Conservation (phyloP, 2,329 filamentous ascomycete species). For the Berkeleyomyces rouxiae region DNA sequence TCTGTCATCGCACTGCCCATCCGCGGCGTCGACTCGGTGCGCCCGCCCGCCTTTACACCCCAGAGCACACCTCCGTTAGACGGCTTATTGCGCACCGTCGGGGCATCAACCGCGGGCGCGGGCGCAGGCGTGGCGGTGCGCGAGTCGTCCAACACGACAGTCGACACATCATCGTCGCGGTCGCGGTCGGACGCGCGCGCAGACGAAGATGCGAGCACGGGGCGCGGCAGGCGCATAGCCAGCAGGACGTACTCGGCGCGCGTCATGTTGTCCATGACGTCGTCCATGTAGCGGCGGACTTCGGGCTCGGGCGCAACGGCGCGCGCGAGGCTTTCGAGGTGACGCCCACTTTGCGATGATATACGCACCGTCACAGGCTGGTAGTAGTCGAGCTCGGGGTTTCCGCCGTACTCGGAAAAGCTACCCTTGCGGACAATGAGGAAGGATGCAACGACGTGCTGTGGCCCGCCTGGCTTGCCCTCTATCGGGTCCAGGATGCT, state of each 20-base stretch:
- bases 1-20: conserved; percentile 14
- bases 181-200: conserved; percentile 20
- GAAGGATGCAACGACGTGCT: conserved; percentile 61
- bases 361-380: conserved; percentile 54
- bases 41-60: conserved; percentile 16
- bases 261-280: conserved; percentile 53
- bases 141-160: conserved; percentile 20
- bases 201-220: neutral
- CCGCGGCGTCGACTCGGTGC: conserved; percentile 8
- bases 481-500: conserved; percentile 37
- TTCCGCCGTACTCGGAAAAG: conserved; percentile 45
- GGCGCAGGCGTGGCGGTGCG: conserved; percentile 20
- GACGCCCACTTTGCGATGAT: conserved; percentile 34
- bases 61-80: conserved; percentile 21
- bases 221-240: conserved; percentile 46
- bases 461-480: conserved; percentile 19
- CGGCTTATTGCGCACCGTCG: conserved; percentile 16
- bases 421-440: conserved; percentile 59
- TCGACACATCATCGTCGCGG: conserved; percentile 18
- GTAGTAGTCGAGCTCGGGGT: conserved; percentile 53
- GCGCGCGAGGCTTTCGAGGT: conserved; percentile 42
- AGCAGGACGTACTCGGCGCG: conserved; percentile 50
- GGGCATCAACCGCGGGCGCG: conserved; percentile 8
- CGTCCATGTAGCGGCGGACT: conserved; percentile 50
- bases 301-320: conserved; percentile 48